Percentiles rank a stretch among this genome's conserved stretches.
Evolutionary conservation across 352 stramenopile species (phyloP).

Genomic region (Globisporangium takayamanum): DNA sequence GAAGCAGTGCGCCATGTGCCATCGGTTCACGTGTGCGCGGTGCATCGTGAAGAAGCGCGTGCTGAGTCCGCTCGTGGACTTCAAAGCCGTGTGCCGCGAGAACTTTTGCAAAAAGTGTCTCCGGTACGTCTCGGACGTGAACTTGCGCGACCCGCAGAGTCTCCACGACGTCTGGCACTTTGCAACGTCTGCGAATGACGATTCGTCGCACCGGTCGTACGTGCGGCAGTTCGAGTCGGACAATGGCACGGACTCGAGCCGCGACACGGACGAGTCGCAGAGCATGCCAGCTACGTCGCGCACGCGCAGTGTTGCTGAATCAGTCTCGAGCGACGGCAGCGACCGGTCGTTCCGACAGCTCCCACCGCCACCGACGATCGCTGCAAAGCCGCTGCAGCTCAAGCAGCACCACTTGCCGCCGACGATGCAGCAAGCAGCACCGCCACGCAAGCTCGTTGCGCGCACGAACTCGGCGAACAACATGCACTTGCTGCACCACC

Average conservation of each 20-base stretch:
- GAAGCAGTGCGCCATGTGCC: slow-evolving; percentile 61
- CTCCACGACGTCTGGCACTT: slow-evolving; percentile 37
- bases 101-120: slow-evolving; percentile 71
- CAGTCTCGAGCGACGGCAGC: slow-evolving; percentile 9
- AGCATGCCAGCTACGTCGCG: not conserved
- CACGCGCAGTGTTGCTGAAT: slow-evolving; percentile 7
- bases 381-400: slow-evolving; percentile 1
- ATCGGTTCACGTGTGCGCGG: slow-evolving; percentile 49
- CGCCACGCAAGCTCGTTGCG: not conserved
- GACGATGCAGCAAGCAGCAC: slow-evolving; percentile 1
- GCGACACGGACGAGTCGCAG: slow-evolving; percentile 28
- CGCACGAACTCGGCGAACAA: slow-evolving; percentile 6
- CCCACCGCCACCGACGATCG: slow-evolving; percentile 12
- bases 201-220: slow-evolving; percentile 11
- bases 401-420: slow-evolving; percentile 1
- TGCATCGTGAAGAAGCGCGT: slow-evolving; percentile 62
- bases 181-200: slow-evolving; percentile 23
- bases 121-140: slow-evolving; percentile 50
- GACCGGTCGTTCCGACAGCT: slow-evolving; percentile 16
- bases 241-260: slow-evolving; percentile 20
- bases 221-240: slow-evolving; percentile 9
- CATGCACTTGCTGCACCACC: slow-evolving; percentile 10
- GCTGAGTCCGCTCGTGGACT: slow-evolving; percentile 50
- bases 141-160: slow-evolving; percentile 44
- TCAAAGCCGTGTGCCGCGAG: slow-evolving; percentile 37